Conservation (phyloP, 208 protist species). For the Endotrypanum monterogeii region DNA sequence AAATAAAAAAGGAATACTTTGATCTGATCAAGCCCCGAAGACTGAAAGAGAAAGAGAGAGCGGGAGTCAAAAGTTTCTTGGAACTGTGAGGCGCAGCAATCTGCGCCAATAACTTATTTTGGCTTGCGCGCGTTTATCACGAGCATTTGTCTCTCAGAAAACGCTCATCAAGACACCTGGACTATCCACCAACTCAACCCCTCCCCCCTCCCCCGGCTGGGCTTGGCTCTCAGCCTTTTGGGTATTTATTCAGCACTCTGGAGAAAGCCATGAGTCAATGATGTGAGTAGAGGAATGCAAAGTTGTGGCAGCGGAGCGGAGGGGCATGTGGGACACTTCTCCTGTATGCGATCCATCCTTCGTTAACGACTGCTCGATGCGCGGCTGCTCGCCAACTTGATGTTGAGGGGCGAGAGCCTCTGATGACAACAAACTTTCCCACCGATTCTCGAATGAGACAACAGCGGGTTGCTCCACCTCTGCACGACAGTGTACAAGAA, state of each 20-base stretch:
- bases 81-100: no score
- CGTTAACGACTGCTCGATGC: constrained; percentile 4
- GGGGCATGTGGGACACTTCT: background rate
- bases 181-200: no score
- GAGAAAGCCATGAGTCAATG: constrained; percentile 36
- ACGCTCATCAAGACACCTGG: no score
- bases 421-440: background rate
- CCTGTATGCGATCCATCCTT: background rate
- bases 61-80: no score
- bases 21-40: no score
- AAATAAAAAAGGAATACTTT: no score
- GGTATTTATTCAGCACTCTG: background rate
- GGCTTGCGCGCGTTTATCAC: no score
- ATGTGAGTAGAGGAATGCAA: constrained; percentile 7
- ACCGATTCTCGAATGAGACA: constrained; percentile 8
- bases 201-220: no score
- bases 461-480: background rate
- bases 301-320: background rate
- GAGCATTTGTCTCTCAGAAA: no score
- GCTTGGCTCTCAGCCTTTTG: background rate
- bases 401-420: background rate
- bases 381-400: background rate
- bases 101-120: no score
- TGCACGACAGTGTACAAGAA: background rate
- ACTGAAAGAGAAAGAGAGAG: no score